These are phyloP conservation scores for Oryza coarctata DNA, from an alignment of 176 grass and related monocot genomes.

Conservation along the genomic window DNA sequence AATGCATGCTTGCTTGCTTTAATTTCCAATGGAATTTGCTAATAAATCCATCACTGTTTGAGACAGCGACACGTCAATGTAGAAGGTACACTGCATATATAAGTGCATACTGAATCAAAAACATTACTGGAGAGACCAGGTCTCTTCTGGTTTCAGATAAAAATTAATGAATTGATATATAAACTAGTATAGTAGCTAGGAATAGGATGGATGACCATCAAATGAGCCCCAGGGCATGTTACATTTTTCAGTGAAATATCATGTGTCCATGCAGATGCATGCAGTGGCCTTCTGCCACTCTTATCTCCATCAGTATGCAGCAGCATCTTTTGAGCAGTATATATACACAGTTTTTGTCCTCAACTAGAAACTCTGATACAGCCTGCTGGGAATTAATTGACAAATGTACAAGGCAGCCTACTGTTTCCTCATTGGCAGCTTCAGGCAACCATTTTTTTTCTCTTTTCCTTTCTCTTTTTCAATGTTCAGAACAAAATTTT, in stretches of 20 bases:
- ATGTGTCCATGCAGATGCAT: conserved; percentile 44
- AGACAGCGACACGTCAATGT: conserved; percentile 31
- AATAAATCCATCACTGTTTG: conserved; percentile 5
- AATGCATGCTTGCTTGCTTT: not conserved
- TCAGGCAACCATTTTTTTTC: conserved; percentile 17
- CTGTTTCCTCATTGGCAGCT: conserved; percentile 41
- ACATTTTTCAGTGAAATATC: conserved; percentile 59
- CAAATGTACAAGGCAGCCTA: conserved; percentile 50
- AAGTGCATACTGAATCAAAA: conserved; percentile 24
- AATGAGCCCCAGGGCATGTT: conserved; percentile 37
- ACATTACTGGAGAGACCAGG: conserved; percentile 41
- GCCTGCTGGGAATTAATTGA: conserved; percentile 56
- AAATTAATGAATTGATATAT: not conserved
- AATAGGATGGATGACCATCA: not conserved
- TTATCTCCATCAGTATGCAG: conserved; percentile 47
- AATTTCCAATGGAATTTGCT: not conserved
- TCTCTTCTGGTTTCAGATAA: conserved; percentile 43
- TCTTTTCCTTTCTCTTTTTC: not conserved
- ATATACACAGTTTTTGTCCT: conserved; percentile 76
- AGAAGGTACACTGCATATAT: conserved; percentile 26
- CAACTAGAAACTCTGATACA: conserved; percentile 56
- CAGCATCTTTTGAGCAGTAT: conserved; percentile 71
- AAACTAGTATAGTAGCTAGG: conserved; percentile 6
- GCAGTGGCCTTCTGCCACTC: conserved; percentile 45
- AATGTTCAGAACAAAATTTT: conserved; percentile 29